A percentile compares a stretch with the other conserved stretches of the same genome.
Conservation (phyloP, 768 basidiomycete species). For the Lentinula raphanica region DNA sequence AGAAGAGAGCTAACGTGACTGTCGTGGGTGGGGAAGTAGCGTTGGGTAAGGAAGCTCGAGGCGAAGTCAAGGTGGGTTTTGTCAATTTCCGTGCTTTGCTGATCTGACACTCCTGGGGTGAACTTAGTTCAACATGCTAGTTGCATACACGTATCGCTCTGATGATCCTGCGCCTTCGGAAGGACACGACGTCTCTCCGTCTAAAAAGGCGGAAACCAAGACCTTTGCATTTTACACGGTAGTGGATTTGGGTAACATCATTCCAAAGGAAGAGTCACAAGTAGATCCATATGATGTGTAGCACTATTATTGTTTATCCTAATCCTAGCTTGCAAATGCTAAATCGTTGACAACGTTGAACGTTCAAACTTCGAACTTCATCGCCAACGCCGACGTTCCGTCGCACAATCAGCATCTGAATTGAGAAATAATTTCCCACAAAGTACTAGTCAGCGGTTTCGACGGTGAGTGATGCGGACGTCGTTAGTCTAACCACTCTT, state of each 20-base stretch:
- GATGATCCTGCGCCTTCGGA: conserved; percentile 76
- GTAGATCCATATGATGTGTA: conserved; percentile 16
- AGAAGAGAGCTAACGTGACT: conserved; percentile 86
- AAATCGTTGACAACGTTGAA: no score
- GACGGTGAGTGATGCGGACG: neutral
- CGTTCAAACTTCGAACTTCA: no score
- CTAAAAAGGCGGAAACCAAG: conserved; percentile 57
- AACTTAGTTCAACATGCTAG: conserved; percentile 86
- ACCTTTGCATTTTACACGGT: conserved; percentile 88
- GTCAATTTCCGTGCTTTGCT: neutral
- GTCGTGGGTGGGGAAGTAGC: conserved; percentile 86
- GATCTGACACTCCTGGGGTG: neutral
- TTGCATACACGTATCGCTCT: conserved; percentile 89
- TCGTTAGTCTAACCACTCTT: neutral
- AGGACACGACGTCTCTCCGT: conserved; percentile 44
- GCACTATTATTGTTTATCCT: conserved; percentile 9
- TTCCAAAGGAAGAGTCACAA: conserved; percentile 50
- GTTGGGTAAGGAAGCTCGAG: conserved; percentile 72
- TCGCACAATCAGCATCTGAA: no score
- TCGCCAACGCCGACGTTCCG: no score
- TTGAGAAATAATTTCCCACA: neutral
- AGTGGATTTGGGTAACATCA: conserved; percentile 71
- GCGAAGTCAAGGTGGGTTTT: conserved; percentile 67
- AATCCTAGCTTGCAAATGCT: no score
- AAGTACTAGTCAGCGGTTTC: neutral